Evolutionary conservation across 768 basidiomycete genomes (phyloP).

Genomic region (Filobasidium wieringae): DNA sequence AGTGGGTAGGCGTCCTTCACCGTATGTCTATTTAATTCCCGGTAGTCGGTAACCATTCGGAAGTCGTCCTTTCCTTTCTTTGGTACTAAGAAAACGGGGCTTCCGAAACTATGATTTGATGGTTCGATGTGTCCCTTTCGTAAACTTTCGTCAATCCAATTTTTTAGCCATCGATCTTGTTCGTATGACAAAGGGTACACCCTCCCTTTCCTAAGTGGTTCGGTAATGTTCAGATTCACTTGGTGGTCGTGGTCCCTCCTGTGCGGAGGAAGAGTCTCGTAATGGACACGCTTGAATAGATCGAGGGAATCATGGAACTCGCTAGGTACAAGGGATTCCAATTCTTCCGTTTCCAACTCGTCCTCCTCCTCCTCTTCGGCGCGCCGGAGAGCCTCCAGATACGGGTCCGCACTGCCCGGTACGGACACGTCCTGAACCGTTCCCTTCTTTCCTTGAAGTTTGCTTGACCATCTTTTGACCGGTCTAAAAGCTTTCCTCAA

Average conservation of each 20-base stretch:
- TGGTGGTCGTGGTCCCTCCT: not conserved
- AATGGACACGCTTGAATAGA: not conserved
- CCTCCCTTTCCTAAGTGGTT: not conserved
- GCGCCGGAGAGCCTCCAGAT: no score
- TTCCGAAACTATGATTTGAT: not conserved
- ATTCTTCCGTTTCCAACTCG: not conserved
- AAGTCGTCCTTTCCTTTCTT: not conserved
- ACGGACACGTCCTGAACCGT: no score
- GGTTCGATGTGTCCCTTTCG: not conserved
- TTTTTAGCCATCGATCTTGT: not conserved
- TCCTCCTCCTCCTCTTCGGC: not conserved
- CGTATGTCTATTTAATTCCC: slow-evolving; percentile 16
- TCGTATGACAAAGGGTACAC: not conserved
- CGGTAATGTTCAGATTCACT: not conserved
- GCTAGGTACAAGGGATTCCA: not conserved
- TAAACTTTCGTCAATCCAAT: not conserved
- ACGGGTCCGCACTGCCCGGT: no score
- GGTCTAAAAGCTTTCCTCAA: no score
- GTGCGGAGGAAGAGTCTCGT: not conserved
- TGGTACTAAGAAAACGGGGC: not conserved
- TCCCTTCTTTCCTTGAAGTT: no score
- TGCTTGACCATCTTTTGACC: no score
- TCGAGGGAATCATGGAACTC: not conserved
- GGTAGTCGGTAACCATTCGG: slow-evolving; percentile 19
- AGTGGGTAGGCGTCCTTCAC: slow-evolving; percentile 22